Percentiles rank a stretch among this genome's conserved stretches.
Conservation (phyloP, 2,329 filamentous ascomycete species). For the Colletotrichum phormii region DNA sequence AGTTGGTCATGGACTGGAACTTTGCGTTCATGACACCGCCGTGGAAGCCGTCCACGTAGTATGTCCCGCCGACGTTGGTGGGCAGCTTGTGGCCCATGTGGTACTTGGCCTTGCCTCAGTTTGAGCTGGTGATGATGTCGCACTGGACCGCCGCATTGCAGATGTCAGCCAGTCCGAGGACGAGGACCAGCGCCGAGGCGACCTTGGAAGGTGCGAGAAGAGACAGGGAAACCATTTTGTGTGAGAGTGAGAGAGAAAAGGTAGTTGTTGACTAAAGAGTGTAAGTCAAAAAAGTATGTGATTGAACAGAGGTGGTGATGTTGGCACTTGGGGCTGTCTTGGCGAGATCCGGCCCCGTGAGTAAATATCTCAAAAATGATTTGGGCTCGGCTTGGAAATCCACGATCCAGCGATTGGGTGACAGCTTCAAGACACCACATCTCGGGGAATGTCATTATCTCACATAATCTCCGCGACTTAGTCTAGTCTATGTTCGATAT, state of each 20-base stretch:
- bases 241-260: not conserved
- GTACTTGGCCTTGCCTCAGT: not conserved
- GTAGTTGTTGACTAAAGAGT: not conserved
- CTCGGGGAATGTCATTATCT: not conserved
- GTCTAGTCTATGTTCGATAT: not conserved
- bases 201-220: not conserved
- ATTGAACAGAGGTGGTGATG: not conserved
- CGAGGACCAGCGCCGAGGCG: not conserved
- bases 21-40: slow-evolving; percentile 11
- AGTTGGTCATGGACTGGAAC: not conserved
- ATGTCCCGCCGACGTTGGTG: not conserved
- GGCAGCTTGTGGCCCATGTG: not conserved
- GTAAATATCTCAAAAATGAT: not conserved
- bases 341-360: not conserved
- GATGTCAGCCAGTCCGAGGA: not conserved
- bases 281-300: no score
- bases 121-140: not conserved
- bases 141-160: slow-evolving; percentile 4
- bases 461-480: not conserved
- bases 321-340: not conserved
- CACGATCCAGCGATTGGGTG: not conserved
- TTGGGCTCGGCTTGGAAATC: not conserved
- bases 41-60: slow-evolving; percentile 3
- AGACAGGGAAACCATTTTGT: slow-evolving; percentile 1
- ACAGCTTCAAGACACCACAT: not conserved